Percentiles rank a stretch among this genome's conserved stretches.
Evolutionary conservation across 306 rosid species (phyloP).

Genomic region (Canavalia gladiata): DNA sequence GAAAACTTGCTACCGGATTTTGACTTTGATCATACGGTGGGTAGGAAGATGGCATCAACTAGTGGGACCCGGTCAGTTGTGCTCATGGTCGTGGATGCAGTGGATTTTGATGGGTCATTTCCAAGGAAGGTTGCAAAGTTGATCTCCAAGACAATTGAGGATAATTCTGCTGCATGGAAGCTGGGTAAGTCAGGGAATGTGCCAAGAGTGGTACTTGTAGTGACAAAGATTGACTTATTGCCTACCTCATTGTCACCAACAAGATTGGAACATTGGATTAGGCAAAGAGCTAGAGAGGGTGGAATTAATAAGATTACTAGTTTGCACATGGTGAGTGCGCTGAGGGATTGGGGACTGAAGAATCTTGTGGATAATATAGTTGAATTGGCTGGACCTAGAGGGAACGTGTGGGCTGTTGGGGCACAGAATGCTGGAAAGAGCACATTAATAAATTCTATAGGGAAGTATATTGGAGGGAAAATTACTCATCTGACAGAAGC

Average conservation of each 20-base stretch:
- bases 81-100: conserved; percentile 83
- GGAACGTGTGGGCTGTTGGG: conserved; percentile 93
- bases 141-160: conserved; percentile 79
- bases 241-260: conserved; percentile 86
- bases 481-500: conserved; percentile 86
- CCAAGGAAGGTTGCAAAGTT: conserved; percentile 80
- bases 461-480: conserved; percentile 71
- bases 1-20: conserved; percentile 93
- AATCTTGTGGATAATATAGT: conserved; percentile 75
- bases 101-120: conserved; percentile 92
- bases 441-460: conserved; percentile 82
- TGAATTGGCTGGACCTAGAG: conserved; percentile 80
- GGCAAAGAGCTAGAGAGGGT: conserved; percentile 92
- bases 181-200: conserved; percentile 87
- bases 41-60: conserved; percentile 73
- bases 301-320: conserved; percentile 84
- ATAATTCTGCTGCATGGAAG: conserved; percentile 74
- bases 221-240: conserved; percentile 78
- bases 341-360: conserved; percentile 89
- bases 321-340: conserved; percentile 88
- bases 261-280: conserved; percentile 85
- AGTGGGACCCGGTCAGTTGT: conserved; percentile 79
- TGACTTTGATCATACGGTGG: conserved; percentile 86
- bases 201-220: conserved; percentile 89
- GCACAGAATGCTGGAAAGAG: conserved; percentile 99